Evolutionary conservation across 805 yeast species (phyloP), one percentile per base, ranked within the genome.

Genomic region (Saccharomyces kudriavzevii): DNA sequence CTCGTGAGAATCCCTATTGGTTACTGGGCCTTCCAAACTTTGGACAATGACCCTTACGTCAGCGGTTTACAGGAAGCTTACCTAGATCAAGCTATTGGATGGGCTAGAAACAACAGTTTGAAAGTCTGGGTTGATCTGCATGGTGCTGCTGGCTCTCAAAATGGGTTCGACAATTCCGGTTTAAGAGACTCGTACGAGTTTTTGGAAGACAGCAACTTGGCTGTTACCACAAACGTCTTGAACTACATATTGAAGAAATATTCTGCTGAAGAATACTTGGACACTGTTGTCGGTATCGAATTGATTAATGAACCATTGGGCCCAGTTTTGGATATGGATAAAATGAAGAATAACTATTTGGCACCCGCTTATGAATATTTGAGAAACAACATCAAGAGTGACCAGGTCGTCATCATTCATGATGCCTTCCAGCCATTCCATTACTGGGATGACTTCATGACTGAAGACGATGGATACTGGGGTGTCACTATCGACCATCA

Each of bases 71-170:
- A 87, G 70, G 80, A 73, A 54, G 67, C 71, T 8, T 88, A 86
- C 69, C 71, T 91, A 52, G 95, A 88, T 63, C 71, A 77, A 64
- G 96, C 96, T 14, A 71, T 91, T 45, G 77, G 66, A 17, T 92
- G 97, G 97, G 82, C 88, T 46, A 69, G 80, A 49, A 72, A 74
- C 17, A 64, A 83, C 58, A 78, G 76, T 45, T 65, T 91, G 58
- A 83, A 84, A 65, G 96, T 82, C 25, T 89, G 96, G 97, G 78
- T 91, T 47, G 97, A 92, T 69, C 71, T 91, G 64, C 98, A 91
- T 68, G 97, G 97, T 57, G 96, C 87, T n/a, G 95, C 96, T 31
- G 97, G 97, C 24, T 87, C 96, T 24, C 98, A 91, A 70, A 91
- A 91, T 68, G 97, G 97, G 13, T 92, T 89, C 65, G 98, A 91